Evolutionary conservation across 2,329 filamentous ascomycete genomes (phyloP).

Genomic region (Apiospora arundinis): DNA sequence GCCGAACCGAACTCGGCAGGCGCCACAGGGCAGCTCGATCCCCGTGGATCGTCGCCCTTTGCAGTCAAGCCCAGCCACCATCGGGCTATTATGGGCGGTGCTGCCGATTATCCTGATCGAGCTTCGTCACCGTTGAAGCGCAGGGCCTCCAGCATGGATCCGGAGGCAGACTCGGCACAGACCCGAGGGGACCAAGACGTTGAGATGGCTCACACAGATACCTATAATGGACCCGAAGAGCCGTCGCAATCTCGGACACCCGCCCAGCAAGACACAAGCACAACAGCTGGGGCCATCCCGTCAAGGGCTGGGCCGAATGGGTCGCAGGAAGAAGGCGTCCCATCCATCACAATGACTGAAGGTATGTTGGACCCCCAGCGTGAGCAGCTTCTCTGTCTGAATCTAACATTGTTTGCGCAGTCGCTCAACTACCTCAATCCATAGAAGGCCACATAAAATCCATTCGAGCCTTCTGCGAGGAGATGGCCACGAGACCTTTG

Average conservation of each 20-base stretch:
- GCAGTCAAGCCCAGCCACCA: constrained; percentile 51
- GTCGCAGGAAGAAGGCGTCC: background rate
- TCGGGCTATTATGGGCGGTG: constrained; percentile 65
- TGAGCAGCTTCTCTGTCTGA: background rate
- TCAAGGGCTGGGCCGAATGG: background rate
- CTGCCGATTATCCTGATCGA: constrained; percentile 62
- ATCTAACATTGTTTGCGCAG: constrained; percentile 24
- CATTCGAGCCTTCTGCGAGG: constrained; percentile 67
- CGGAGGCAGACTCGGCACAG: constrained; percentile 44
- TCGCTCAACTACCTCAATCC: constrained; percentile 39
- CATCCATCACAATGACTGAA: constrained; percentile 22
- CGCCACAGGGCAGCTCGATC: constrained; percentile 36
- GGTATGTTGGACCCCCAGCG: background rate
- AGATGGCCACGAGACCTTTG: constrained; percentile 58
- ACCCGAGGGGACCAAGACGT: constrained; percentile 50
- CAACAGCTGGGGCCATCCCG: constrained; percentile 26
- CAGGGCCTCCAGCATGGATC: constrained; percentile 67
- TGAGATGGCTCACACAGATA: constrained; percentile 49
- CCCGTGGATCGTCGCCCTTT: constrained; percentile 59
- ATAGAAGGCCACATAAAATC: constrained; percentile 76
- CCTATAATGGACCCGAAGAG: constrained; percentile 20
- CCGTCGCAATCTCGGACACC: constrained; percentile 26
- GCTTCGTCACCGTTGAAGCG: constrained; percentile 71
- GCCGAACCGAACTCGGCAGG: constrained; percentile 50
- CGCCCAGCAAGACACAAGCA: constrained; percentile 23